Base-by-base conservation (phyloP, 805 yeast species). In the Tetrapisispora nanseiensis region DNA sequence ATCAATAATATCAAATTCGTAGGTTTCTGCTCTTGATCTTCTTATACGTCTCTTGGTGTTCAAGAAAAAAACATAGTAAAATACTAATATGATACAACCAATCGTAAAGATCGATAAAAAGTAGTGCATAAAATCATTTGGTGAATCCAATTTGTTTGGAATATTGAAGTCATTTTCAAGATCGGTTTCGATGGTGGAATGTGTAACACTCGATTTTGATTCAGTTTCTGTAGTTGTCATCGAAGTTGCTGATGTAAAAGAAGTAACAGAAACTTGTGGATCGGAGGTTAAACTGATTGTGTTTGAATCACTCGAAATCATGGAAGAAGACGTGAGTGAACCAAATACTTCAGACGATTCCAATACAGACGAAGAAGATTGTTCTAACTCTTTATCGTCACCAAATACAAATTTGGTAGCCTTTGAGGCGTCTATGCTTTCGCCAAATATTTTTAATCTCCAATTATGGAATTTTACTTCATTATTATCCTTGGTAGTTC, bases 401-500 rank as follows among this genome's bases (percentile, higher is more conserved):
- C 62, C 66, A 40, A 77, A 56, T 32, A 76, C 75, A 55, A 66
- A 82, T 36, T 70, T 63, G 52, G 71, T 74, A 1, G 83, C 86
- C 60, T 76, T 74, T 12, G 73, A 54, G 1, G 79, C 71, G 61
- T 85, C 89, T 33, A 69, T 70, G 16, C 80, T 66, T 59, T 82
- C 90, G 21, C 98, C 98, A 70, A 84, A 92, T 12, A 89, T 65
- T 34, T 78, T 75, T 56, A 92, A 60, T 57, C 78, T 81, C 94
- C 95, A 92, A 52, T 73, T 68, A 34, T 72, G 63, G 33, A 92
- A 69, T 1, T 54, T 63, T 2, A 71, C 60, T 2, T 57, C 55
- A 43, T 67, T 65, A 1, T 54, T 61, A 7, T 60, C 67, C 16
- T 57, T 62, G 30, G 65, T 62, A 39, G 74, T 72, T n/a, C 59